Conservation (phyloP, 176 grass and related monocot species). For the Thinopyrum elongatum region DNA sequence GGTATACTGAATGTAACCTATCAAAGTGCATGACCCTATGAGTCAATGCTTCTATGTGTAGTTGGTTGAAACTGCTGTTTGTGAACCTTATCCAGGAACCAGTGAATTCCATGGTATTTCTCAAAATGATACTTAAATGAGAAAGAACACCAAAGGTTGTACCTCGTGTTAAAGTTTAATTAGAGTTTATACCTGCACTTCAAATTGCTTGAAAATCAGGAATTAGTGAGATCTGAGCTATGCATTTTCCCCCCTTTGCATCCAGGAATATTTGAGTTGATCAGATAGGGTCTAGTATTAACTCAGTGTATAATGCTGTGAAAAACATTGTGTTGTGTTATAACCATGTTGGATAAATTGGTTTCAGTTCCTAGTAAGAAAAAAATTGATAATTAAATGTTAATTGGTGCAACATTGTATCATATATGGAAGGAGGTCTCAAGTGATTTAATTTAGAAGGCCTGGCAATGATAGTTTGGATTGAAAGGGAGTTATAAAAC, state of each 20-base stretch:
- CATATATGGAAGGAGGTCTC: background rate
- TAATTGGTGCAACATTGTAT: background rate
- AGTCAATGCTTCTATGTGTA: background rate
- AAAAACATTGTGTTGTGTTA: background rate
- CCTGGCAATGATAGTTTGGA: background rate
- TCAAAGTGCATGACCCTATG: constrained; percentile 20
- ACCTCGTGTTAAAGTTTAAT: no score
- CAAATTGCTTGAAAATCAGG: no score
- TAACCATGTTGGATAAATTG: background rate
- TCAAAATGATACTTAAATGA: background rate
- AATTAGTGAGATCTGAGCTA: background rate
- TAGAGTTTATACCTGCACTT: no score
- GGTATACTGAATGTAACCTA: constrained; percentile 21
- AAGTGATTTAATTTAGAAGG: background rate
- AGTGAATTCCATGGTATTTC: constrained; percentile 9
- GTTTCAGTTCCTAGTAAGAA: background rate
- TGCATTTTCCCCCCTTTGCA: background rate
- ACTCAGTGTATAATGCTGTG: background rate
- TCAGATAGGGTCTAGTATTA: background rate
- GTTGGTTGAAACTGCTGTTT: background rate
- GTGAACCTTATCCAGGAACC: background rate
- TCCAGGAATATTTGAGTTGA: background rate
- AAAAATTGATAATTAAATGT: background rate
- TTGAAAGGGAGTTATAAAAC: background rate
- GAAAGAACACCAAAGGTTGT: background rate